phyloP scores from a whole-genome alignment of 768 basidiomycete species.

The Suillus subalutaceus region DNA sequence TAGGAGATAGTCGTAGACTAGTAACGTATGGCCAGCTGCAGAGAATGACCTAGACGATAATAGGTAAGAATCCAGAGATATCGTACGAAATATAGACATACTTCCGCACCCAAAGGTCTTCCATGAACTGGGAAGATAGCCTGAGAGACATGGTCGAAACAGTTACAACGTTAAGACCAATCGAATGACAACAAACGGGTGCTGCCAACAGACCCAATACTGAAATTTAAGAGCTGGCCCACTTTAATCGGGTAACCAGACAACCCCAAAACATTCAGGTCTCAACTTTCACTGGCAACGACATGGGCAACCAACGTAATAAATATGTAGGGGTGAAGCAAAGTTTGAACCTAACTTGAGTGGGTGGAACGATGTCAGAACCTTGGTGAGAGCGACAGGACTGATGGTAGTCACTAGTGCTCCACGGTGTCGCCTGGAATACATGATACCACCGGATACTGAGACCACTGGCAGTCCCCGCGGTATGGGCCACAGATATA shows the following conservation, averaged over 20 bases:
- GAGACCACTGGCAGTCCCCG: not conserved
- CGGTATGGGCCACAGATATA: not conserved
- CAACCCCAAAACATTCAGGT: not conserved
- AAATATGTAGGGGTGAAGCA: not conserved
- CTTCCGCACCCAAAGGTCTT: conserved; percentile 10
- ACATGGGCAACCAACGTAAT: not conserved
- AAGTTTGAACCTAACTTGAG: not conserved
- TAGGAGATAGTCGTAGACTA: conserved; percentile 21
- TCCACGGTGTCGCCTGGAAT: not conserved
- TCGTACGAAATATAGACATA: not conserved
- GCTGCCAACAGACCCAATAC: not conserved
- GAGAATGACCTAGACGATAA: conserved; percentile 14
- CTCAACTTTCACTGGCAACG: not conserved
- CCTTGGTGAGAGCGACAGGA: not conserved
- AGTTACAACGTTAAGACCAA: not conserved
- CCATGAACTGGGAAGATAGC: not conserved
- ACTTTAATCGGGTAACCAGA: not conserved
- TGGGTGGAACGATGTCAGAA: not conserved
- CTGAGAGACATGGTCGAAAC: conserved; percentile 8
- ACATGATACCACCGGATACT: not conserved
- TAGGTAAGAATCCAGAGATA: not conserved
- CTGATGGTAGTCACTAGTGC: not conserved
- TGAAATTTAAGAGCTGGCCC: not conserved
- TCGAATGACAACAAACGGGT: not conserved
- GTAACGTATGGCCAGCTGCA: conserved; percentile 13